A percentile compares a stretch with the other conserved stretches of the same genome.
phyloP scores from a whole-genome alignment of 306 rosid species.

The Arachis stenosperma region DNA sequence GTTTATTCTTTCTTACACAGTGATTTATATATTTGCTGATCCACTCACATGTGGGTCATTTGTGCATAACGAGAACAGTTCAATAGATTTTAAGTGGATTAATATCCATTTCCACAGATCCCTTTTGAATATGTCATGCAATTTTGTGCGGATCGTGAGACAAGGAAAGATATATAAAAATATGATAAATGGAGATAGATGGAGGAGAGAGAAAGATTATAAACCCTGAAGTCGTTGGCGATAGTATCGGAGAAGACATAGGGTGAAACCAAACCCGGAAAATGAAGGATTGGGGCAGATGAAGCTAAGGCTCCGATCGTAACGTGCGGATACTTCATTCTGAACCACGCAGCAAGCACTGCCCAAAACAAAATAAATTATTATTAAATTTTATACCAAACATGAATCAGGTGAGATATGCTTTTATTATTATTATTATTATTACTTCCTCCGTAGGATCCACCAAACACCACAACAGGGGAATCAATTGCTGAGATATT shows the following conservation, averaged over 20 bases:
- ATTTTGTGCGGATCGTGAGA: too few relatives aligned
- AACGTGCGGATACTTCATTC: conserved; percentile 81
- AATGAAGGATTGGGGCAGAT: conserved; percentile 82
- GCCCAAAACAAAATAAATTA: neutral
- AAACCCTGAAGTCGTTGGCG: conserved; percentile 75
- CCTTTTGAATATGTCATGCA: too few relatives aligned
- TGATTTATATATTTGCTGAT: neutral
- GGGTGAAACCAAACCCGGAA: conserved; percentile 64
- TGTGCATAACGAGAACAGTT: neutral
- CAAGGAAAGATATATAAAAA: too few relatives aligned
- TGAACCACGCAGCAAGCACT: conserved; percentile 94
- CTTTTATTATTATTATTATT: too few relatives aligned
- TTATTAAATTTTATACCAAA: neutral
- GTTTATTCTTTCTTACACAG: neutral
- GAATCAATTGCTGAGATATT: conserved; percentile 65
- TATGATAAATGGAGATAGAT: neutral
- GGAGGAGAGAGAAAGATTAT: conserved; percentile 16
- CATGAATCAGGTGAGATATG: neutral
- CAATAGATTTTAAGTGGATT: too few relatives aligned
- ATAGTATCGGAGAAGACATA: conserved; percentile 52
- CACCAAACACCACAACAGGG: conserved; percentile 88
- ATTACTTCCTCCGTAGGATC: conserved; percentile 94
- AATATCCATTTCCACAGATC: too few relatives aligned
- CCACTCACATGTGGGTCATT: neutral
- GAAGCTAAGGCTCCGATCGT: conserved; percentile 88